Evolutionary conservation across 2,329 filamentous ascomycete species (phyloP), one percentile per base, ranked within the genome.

Genomic region (Stachybotrys elegans): DNA sequence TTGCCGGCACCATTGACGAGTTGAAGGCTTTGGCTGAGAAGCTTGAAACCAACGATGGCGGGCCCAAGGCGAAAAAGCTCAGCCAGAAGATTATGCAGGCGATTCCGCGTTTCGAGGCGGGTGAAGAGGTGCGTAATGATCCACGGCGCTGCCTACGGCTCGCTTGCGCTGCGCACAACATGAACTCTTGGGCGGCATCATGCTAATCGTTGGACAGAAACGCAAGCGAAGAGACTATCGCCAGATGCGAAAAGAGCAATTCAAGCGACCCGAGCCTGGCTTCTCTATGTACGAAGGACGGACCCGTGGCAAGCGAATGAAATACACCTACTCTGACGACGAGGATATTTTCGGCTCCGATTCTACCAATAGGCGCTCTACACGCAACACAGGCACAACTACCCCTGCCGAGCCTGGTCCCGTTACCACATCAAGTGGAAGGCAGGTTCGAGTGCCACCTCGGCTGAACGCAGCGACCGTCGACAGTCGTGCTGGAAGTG

Each of bases 271-370:
- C 6, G 91, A 95, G 55, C 84, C 86, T 9, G 90, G 90, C 5
- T 94, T 92, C 61, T 96, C 91, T 1, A 73, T 95, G 46, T 98
- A 98, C 63, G 93, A 98, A 69, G 93, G 93, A 40, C 88, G 93
- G 43, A 98, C 94, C 5, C 83, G 93, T 47, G 93, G 93, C 45
- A 97, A 98, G 72, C 86, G 92, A 48, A 86, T 95, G 69, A 94
- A 91, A 65, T 98, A 98, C 60, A 98, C 89, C 0, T 98, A 88
- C 60, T 94, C 90, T 0, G 91, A 96, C 42, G 88, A 94, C 20
- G 88, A 94, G 53, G 84, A 84, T 27, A 81, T 84, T 14, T 80
- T 81, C 42, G 78, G 73, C 44, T 79, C 79, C n/a, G 79, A 84
- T 58, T 83, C 83, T 27, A 76, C 78, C 6, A 65, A 68, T 62